Evolutionary conservation across 2,329 filamentous ascomycete species (phyloP), one percentile per base, ranked within the genome.

Genomic region (Alternaria panax): DNA sequence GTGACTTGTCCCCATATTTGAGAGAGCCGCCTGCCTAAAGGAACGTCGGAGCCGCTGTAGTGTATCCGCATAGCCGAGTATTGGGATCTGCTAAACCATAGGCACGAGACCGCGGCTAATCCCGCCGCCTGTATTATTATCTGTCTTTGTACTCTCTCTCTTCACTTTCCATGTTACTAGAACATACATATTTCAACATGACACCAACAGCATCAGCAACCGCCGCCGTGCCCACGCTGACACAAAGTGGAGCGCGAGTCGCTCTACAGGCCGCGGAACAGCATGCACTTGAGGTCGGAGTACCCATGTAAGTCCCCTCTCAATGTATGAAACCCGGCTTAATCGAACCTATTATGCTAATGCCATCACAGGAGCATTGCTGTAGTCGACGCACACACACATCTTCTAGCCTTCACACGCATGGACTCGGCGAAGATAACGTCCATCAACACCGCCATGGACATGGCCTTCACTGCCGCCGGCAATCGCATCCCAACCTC

Each of bases 371-470:
- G 80, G 80, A 83, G 82, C 75, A 82, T 83, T 55, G 81, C 81
- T 57, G 71, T 83, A 50, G 78, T 80, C 28, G 80, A 82, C 66
- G 66, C 73, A 24, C 74, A 78, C 42, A 72, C 76, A 4, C 79
- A 82, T 59, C 79, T 83, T 38, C 73, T 82, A 24, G 70, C 75
- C 68, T 83, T 83, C 72, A 71, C 68, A 38, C 79, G 80, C 68
- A 82, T 82, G 80, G 79, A 80, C 62, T 75, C 71, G 57, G 79
- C 80, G 34, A 82, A 82, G 62, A 71, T 82, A 28, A 82, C 80
- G 18, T 79, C 84, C 4, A 84, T 88, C 62, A 85, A 86, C 73
- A 83, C 89, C 68, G 83, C 86, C 1, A 88, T 90, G 5, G 86
- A 89, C 48, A 84, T 86, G 71, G 84, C 84, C 30, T 85, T 83